Evolutionary conservation across 768 basidiomycete genomes (phyloP).

Genomic region (Lentinula aciculospora): DNA sequence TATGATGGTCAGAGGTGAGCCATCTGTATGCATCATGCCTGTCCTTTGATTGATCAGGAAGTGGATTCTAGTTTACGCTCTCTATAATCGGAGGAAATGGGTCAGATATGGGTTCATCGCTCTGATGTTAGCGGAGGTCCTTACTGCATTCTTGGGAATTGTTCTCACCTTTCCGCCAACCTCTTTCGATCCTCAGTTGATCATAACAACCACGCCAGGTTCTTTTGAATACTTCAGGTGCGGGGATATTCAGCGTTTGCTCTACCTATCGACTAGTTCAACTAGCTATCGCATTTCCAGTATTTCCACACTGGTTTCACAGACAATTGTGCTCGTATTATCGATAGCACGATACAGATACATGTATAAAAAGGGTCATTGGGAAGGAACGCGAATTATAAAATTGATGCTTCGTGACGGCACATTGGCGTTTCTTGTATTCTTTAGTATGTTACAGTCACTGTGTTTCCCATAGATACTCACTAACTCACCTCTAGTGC

Average conservation of each 20-base stretch:
- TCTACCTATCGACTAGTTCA: neutral
- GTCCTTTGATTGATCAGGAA: neutral
- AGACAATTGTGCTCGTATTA: slow-evolving; percentile 8
- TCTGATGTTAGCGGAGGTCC: slow-evolving; percentile 14
- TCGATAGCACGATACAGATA: slow-evolving; percentile 7
- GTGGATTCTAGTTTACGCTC: slow-evolving; percentile 20
- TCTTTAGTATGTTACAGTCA: slow-evolving; percentile 4
- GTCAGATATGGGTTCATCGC: slow-evolving; percentile 15
- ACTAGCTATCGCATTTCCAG: neutral
- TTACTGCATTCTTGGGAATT: slow-evolving; percentile 5
- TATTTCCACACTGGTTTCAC: slow-evolving; percentile 9
- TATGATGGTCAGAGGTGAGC: slow-evolving; percentile 24
- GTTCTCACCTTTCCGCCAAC: slow-evolving; percentile 6
- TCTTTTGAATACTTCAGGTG: slow-evolving; percentile 13
- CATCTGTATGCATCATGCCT: neutral
- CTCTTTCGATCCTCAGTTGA: slow-evolving; percentile 3
- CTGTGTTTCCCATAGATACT: neutral
- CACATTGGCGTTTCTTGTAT: slow-evolving; percentile 9
- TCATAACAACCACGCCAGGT: slow-evolving; percentile 8
- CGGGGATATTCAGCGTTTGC: neutral
- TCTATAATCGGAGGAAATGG: slow-evolving; percentile 20
- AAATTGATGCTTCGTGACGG: slow-evolving; percentile 11
- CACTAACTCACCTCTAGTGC: neutral
- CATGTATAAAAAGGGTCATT: neutral
- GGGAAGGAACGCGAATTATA: slow-evolving; percentile 7